Conservation (phyloP, 495 filamentous ascomycete species). For the Evernia prunastri region DNA sequence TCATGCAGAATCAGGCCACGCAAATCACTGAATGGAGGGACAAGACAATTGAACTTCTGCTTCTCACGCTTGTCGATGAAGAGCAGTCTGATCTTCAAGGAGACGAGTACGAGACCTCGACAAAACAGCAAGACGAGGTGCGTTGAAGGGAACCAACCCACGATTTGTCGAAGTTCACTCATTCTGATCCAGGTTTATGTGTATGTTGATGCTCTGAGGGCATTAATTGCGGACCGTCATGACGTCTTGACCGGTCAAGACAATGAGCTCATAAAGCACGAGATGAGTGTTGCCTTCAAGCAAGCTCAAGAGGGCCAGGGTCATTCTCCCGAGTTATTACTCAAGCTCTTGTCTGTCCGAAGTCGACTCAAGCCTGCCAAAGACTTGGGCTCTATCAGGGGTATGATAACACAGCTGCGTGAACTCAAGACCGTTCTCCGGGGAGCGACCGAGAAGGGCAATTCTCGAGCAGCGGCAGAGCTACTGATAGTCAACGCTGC, state of each 20-base stretch:
- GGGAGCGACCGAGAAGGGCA: slow-evolving; percentile 53
- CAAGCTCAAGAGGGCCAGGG: slow-evolving; percentile 58
- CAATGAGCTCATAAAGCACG: slow-evolving; percentile 74
- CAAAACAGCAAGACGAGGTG: slow-evolving; percentile 68
- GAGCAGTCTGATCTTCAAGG: slow-evolving; percentile 73
- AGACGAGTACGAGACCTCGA: slow-evolving; percentile 83
- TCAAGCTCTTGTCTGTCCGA: slow-evolving; percentile 54
- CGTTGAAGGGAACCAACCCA: not conserved
- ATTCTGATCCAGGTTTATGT: slow-evolving; percentile 50
- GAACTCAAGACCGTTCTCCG: slow-evolving; percentile 56
- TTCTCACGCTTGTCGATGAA: slow-evolving; percentile 73
- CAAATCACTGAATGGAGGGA: slow-evolving; percentile 68
- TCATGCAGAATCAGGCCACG: slow-evolving; percentile 62
- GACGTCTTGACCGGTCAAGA: slow-evolving; percentile 65
- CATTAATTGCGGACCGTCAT: slow-evolving; percentile 70
- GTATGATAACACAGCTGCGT: slow-evolving; percentile 61
- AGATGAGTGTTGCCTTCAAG: slow-evolving; percentile 52
- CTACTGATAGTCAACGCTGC: slow-evolving; percentile 52
- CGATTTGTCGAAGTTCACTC: not conserved
- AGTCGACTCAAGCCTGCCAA: slow-evolving; percentile 50
- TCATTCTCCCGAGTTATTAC: slow-evolving; percentile 61
- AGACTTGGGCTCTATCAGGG: slow-evolving; percentile 57
- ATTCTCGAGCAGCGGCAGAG: slow-evolving; percentile 55
- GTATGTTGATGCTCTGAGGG: slow-evolving; percentile 70
- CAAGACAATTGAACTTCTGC: slow-evolving; percentile 59